Conservation (phyloP, 805 yeast genomes). For the Sungouiella thailandica region DNA sequence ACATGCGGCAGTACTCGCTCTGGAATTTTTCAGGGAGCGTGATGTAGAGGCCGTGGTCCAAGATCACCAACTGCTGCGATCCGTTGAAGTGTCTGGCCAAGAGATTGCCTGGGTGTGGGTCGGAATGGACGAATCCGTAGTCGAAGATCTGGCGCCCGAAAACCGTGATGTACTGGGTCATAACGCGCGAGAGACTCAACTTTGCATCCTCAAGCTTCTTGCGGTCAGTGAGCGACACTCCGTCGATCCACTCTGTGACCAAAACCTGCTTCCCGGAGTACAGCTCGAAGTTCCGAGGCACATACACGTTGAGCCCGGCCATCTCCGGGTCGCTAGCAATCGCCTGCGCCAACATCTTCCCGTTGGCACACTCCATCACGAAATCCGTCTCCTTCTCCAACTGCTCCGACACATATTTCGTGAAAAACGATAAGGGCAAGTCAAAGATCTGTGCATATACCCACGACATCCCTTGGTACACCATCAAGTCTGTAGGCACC, state of each 20-base stretch:
- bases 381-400: constrained; percentile 61
- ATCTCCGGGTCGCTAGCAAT: constrained; percentile 42
- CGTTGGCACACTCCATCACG: constrained; percentile 49
- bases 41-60: constrained; percentile 75
- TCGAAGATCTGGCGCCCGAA: constrained; percentile 56
- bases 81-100: constrained; percentile 42
- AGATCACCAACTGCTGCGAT: constrained; percentile 55
- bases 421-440: constrained; percentile 55
- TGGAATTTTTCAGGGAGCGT: constrained; percentile 47
- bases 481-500: constrained; percentile 53
- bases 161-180: constrained; percentile 47
- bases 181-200: constrained; percentile 36
- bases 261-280: constrained; percentile 47
- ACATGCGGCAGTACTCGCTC: constrained; percentile 52
- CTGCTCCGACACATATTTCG: constrained; percentile 53
- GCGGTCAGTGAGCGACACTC: constrained; percentile 50
- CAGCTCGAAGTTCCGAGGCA: constrained; percentile 50
- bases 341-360: constrained; percentile 31
- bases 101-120: constrained; percentile 80
- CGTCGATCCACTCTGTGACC: constrained; percentile 75
- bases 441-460: constrained; percentile 57
- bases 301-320: constrained; percentile 37
- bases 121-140: constrained; percentile 69
- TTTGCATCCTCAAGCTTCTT: constrained; percentile 36
- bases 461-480: constrained; percentile 48